These are phyloP conservation scores for Rhizophagus prolifer DNA, from an alignment of 192 early-diverging fungal genomes.

Conservation along the genomic window DNA sequence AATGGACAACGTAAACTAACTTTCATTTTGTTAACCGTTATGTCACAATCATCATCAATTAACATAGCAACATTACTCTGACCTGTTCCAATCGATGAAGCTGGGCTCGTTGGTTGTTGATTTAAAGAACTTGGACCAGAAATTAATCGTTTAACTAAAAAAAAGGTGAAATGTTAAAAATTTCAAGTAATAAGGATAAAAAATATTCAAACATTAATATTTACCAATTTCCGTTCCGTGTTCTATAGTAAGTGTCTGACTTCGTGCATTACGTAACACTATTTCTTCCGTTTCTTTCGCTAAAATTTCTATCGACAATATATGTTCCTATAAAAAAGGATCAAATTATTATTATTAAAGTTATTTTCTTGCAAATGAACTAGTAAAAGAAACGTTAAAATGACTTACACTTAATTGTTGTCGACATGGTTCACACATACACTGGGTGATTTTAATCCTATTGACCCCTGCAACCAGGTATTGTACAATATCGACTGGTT, in stretches of 20 bases:
- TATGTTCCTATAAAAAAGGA: background rate
- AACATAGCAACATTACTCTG: background rate
- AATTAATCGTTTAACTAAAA: background rate
- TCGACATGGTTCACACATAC: background rate
- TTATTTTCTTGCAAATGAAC: background rate
- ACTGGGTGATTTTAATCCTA: background rate
- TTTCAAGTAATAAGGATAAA: background rate
- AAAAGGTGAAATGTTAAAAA: background rate
- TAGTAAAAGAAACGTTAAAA: background rate
- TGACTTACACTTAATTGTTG: background rate
- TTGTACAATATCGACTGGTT: background rate
- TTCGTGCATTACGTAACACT: background rate
- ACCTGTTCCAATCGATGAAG: background rate
- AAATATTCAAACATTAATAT: background rate
- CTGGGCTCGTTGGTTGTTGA: background rate
- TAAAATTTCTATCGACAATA: background rate
- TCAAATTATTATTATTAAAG: background rate
- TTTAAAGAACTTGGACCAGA: background rate
- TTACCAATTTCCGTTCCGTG: background rate
- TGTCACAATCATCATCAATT: background rate
- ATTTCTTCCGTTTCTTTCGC: background rate
- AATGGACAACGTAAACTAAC: conserved; percentile 1
- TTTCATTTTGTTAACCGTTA: conserved; percentile 6
- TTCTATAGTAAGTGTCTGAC: background rate
- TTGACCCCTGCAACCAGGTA: background rate